Conservation (phyloP, 208 protist genomes). For the Balamuthia mandrillaris region DNA sequence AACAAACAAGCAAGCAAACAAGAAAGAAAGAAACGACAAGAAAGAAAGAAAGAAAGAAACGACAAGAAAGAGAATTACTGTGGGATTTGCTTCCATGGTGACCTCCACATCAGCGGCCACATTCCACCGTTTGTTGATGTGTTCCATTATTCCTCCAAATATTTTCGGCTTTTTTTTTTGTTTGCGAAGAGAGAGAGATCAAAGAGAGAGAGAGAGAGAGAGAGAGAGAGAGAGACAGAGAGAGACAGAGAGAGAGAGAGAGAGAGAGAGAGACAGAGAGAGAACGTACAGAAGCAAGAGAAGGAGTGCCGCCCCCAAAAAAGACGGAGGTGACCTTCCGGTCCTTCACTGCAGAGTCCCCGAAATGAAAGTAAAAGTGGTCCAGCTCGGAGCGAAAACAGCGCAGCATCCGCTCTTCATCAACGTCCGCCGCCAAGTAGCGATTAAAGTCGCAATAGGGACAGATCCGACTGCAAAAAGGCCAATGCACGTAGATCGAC, state of each 20-base stretch:
- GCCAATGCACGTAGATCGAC: slow-evolving; percentile 53
- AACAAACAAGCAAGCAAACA: not conserved
- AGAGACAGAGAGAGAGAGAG: not conserved
- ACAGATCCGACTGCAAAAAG: slow-evolving; percentile 50
- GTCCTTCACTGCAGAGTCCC: not conserved
- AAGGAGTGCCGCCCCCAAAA: slow-evolving; percentile 58
- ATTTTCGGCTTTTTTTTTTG: not conserved
- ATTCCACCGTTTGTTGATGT: not conserved
- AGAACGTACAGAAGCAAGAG: slow-evolving; percentile 30
- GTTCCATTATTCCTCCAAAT: slow-evolving; percentile 1
- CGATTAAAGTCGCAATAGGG: slow-evolving; percentile 58
- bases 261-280: not conserved
- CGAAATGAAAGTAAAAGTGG: not conserved
- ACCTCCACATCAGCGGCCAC: slow-evolving; percentile 13
- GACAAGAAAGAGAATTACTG: not conserved
- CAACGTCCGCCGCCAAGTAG: slow-evolving; percentile 28
- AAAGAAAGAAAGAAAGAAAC: not conserved
- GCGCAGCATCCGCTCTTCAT: slow-evolving; percentile 37
- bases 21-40: not conserved
- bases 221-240: not conserved
- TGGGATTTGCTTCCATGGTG: slow-evolving; percentile 53
- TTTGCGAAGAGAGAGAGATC: not conserved
- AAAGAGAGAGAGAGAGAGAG: too few relatives aligned
- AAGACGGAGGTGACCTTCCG: slow-evolving; percentile 34
- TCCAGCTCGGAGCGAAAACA: not conserved